A percentile compares a stretch with the other conserved stretches of the same genome.
These are phyloP conservation scores for Wolfiporia cocos DNA, from an alignment of 1,284 basidiomycete species.

Conservation along the genomic window DNA sequence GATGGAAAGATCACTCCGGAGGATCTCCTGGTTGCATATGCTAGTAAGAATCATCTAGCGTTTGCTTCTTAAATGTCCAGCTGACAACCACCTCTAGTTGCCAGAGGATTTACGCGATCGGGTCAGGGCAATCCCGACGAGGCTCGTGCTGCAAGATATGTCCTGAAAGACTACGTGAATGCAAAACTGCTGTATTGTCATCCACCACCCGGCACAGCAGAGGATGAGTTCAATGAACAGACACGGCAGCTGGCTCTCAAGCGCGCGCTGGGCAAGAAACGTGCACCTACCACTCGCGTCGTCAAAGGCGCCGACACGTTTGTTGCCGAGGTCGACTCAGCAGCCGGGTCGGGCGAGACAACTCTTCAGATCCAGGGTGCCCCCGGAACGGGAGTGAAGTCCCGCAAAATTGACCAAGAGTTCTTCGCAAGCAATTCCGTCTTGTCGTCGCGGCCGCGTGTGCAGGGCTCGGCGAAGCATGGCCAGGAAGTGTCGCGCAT, in stretches of 20 bases:
- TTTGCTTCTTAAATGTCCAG: not conserved
- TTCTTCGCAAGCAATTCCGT: constrained; percentile 68
- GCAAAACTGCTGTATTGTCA: constrained; percentile 91
- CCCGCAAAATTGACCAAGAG: constrained; percentile 70
- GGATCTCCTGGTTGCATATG: constrained; percentile 85
- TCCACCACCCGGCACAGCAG: constrained; percentile 70
- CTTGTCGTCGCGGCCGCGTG: constrained; percentile 55
- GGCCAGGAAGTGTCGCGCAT: constrained; percentile 60
- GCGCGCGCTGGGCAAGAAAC: constrained; percentile 68
- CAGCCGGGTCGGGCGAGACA: constrained; percentile 10
- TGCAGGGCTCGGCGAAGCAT: constrained; percentile 54
- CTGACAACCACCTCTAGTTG: constrained; percentile 47
- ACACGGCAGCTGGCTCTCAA: constrained; percentile 62
- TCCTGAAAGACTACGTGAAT: constrained; percentile 98
- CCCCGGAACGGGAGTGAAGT: constrained; percentile 42
- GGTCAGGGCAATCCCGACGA: constrained; percentile 98
- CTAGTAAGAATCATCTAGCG: constrained; percentile 55
- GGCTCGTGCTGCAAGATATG: constrained; percentile 86
- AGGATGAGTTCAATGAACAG: constrained; percentile 74
- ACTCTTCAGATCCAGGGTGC: constrained; percentile 18
- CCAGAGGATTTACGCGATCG: constrained; percentile 88
- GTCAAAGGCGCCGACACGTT: constrained; percentile 81
- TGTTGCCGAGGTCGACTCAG: constrained; percentile 34
- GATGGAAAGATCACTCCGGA: constrained; percentile 75
- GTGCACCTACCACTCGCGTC: constrained; percentile 82